Evolutionary conservation across 768 basidiomycete genomes (phyloP), one percentile per base, ranked within the genome.

Genomic region (Piloderma croceum): DNA sequence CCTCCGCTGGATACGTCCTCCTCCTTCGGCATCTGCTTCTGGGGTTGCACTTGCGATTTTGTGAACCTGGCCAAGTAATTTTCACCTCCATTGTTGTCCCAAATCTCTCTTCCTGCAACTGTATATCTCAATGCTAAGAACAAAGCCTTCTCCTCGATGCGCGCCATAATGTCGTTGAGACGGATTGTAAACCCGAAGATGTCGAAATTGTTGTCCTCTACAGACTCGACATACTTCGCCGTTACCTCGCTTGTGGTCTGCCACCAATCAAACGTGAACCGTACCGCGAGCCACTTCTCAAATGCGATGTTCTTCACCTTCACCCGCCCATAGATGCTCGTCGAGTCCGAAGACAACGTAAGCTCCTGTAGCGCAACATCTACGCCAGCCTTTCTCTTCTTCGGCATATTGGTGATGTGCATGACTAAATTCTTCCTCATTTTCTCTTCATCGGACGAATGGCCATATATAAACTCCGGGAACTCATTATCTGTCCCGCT

Each of bases 181-280:
- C 83, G 71, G 49, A 93, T 80, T 15, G 61, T 64, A 61, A 93
- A 94, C 18, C 67, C 57, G 63, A 94, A 94, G 15, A 85, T 68
- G 55, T 93, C 91, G 57, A 76, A 73, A 19, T 39, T 41, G 25
- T 64, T 60, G 22, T 47, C 57, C 33, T 48, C 49, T 17, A 67
- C 46, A 24, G 69, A 57, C 42, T 75, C 71, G 15, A 64, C 61
- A 58, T 88, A 83, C 36, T 75, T 78, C 19, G 82, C 93, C 1
- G 81, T 77, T 43, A 96, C 88, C 61, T 98, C 94, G 60, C 83
- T 87, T 43, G 90, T 93, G 34, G 94, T 99, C 61, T 91, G 90
- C 94, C 94, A 98, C 50, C 70, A 73, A 58, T 98, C 94, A 51
- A 93, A 76, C 1, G 94, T 97, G 62, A 96, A 98, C 21, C 94